A percentile compares a stretch with the other conserved stretches of the same genome.
Conservation (phyloP, 306 rosid genomes). For the Fragaria iinumae region DNA sequence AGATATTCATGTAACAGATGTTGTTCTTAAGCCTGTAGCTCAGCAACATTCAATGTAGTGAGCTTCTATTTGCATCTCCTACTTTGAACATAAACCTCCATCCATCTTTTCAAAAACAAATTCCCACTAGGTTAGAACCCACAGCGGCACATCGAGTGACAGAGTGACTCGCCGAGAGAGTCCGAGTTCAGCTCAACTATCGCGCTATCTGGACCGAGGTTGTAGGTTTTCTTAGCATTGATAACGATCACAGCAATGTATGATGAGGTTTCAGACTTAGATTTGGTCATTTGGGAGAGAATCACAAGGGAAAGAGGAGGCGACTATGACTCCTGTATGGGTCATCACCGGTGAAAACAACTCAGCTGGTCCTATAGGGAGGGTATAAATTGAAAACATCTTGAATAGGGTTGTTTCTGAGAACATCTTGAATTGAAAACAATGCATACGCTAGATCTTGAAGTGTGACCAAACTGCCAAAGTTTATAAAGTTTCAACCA, state of each 20-base stretch:
- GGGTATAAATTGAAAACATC: not conserved
- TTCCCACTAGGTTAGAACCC: too few relatives aligned
- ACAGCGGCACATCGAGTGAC: too few relatives aligned
- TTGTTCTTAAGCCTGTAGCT: not conserved
- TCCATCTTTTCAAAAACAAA: not conserved
- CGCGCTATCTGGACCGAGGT: not conserved
- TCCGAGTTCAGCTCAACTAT: not conserved
- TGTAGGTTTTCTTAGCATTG: not conserved
- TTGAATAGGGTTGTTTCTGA: not conserved
- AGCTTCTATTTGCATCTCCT: not conserved
- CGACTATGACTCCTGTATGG: not conserved
- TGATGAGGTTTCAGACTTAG: not conserved
- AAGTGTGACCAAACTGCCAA: not conserved
- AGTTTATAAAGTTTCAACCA: not conserved
- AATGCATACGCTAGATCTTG: not conserved
- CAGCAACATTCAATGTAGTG: not conserved
- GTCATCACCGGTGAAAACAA: not conserved
- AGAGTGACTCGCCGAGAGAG: not conserved
- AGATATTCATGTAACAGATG: not conserved
- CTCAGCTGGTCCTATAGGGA: not conserved
- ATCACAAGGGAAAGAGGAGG: not conserved
- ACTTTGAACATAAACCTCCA: not conserved
- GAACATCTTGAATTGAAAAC: not conserved
- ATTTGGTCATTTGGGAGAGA: not conserved
- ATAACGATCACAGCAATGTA: not conserved